Evolutionary conservation across 352 stramenopile species (phyloP), one percentile per base, ranked within the genome.

Genomic region (Phytophthora citricola): DNA sequence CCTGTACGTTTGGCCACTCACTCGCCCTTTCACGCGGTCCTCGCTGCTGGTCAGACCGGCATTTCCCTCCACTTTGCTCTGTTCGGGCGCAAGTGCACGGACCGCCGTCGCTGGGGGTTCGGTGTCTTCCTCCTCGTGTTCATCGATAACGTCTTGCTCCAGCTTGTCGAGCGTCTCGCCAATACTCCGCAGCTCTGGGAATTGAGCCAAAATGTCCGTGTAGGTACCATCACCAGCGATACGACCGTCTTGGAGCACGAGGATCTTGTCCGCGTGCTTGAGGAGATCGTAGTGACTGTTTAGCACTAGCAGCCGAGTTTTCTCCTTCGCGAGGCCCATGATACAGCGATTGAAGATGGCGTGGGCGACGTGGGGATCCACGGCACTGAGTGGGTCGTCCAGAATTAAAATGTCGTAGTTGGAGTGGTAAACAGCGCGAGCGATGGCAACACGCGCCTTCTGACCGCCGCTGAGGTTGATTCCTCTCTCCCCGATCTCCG

Each of bases 401-500:
- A 82, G 45, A 40, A 84, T 61, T 68, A 94, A 92, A 15, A 83
- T 63, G 26, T 74, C 73, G 31, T 66, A 81, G 48, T 90, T 66
- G 2, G 56, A 63, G 96, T 43, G 73, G 72, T 98, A 98, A 31
- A 98, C 78, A 9, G 85, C 89, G 14, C 95, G 66, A n/a, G 95
- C 94, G 7, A 98, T 76, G 2, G 76, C 77, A 12, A 98, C 80
- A 17, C 92, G 77, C 8, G 75, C 76, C 69, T 98, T 98, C 70
- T 99, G 94, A 1, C 96, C 96, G 14, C 96, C 95, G 12, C 75
- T 96, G 2, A 99, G 62, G 43, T 97, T 99, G 29, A 99, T 93
- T 0, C 97, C 97, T 45, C 94, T 94, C 73, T 98, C 95, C 5
- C 95, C 96, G 51, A 99, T 98, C 71, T 98, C 94, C 2, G 93